Conservation (phyloP, 192 early-diverging fungal species). For the Dissophora globulifera region DNA sequence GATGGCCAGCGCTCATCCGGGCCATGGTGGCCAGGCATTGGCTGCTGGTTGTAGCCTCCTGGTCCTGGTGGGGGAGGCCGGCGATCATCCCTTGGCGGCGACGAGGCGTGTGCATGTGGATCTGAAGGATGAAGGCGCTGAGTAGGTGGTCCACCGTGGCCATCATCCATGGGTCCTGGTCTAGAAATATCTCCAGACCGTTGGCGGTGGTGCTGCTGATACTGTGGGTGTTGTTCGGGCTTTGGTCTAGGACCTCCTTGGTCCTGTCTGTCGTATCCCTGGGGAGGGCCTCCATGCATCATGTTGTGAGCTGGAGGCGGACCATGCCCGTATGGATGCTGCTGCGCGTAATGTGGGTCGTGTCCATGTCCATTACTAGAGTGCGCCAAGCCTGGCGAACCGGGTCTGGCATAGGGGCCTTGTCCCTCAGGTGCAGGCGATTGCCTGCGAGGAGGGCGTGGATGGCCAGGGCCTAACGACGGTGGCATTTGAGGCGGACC, state of each 20-base stretch:
- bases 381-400: slow-evolving; percentile 33
- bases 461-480: slow-evolving; percentile 8
- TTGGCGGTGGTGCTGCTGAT: slow-evolving; percentile 49
- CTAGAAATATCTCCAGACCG: slow-evolving; percentile 27
- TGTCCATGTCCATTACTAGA: slow-evolving; percentile 28
- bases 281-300: slow-evolving; percentile 25
- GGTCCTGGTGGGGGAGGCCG: slow-evolving; percentile 4
- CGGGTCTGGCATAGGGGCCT: slow-evolving; percentile 16
- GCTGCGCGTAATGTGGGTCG: slow-evolving; percentile 29
- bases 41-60: neutral
- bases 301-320: slow-evolving; percentile 26
- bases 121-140: slow-evolving; percentile 26
- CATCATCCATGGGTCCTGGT: slow-evolving; percentile 24
- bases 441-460: slow-evolving; percentile 12
- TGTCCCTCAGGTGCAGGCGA: slow-evolving; percentile 28
- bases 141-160: neutral
- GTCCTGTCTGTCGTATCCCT: slow-evolving; percentile 30
- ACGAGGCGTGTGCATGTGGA: slow-evolving; percentile 26
- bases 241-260: slow-evolving; percentile 20
- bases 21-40: slow-evolving; percentile 8
- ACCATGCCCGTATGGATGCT: slow-evolving; percentile 36
- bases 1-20: slow-evolving; percentile 16
- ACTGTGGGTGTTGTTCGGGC: slow-evolving; percentile 24
- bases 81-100: slow-evolving; percentile 46
- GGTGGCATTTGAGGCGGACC: slow-evolving; percentile 19